phyloP scores from a whole-genome alignment of 331 rosid species.

The Malus hybrid region DNA sequence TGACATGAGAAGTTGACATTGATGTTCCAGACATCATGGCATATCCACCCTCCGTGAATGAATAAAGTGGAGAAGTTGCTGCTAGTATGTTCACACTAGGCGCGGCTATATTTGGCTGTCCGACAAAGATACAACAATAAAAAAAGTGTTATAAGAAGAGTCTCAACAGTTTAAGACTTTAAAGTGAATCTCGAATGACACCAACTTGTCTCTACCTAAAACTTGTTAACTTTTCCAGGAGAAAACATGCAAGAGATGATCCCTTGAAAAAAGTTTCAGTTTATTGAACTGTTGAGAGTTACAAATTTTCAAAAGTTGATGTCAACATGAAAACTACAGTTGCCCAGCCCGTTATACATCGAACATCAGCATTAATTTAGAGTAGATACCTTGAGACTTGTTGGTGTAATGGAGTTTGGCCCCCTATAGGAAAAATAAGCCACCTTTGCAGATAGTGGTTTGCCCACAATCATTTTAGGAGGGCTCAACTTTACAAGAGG shows the following conservation, averaged over 20 bases:
- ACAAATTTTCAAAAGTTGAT: too few species aligned
- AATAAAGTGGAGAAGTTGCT: conserved; percentile 22
- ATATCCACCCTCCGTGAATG: conserved; percentile 12
- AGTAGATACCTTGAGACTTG: conserved; percentile 41
- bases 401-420: conserved; percentile 41
- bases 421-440: conserved; percentile 50
- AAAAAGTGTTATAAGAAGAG: not conserved
- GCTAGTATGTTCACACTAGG: conserved; percentile 18
- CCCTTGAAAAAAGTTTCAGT: not conserved
- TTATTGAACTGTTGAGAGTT: not conserved
- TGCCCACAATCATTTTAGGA: conserved; percentile 36
- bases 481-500: conserved; percentile 19
- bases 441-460: conserved; percentile 29
- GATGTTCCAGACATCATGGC: conserved; percentile 42
- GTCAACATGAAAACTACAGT: too few species aligned
- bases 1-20: conserved; percentile 49
- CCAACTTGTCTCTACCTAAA: not conserved
- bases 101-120: conserved; percentile 51
- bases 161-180: too few species aligned
- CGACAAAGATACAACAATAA: not conserved
- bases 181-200: not conserved
- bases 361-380: too few species aligned
- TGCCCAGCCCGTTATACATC: too few species aligned
- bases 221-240: not conserved
- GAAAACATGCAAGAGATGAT: not conserved